phyloP scores from a whole-genome alignment of 2,329 filamentous ascomycete genomes.

The Paecilomyces sp. region DNA sequence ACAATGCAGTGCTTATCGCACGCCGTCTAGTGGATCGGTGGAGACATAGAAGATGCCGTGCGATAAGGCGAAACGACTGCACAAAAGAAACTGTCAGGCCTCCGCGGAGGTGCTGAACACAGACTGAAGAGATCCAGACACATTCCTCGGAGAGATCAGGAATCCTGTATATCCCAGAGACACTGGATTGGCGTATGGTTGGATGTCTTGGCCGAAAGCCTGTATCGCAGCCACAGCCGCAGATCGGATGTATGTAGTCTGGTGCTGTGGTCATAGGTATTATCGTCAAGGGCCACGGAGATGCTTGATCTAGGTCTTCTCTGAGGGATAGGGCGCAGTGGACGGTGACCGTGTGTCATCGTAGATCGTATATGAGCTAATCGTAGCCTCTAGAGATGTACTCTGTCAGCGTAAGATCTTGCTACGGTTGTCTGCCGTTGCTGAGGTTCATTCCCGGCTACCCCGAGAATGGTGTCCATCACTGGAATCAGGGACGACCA shows the following conservation, averaged over 20 bases:
- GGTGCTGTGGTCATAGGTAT: background rate
- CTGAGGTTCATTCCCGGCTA: background rate
- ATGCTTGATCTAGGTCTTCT: background rate
- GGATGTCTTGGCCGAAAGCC: background rate
- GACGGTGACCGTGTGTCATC: background rate
- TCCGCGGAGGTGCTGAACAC: background rate
- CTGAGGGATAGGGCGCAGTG: background rate
- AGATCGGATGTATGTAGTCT: background rate
- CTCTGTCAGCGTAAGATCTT: background rate
- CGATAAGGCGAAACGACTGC: background rate
- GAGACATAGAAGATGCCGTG: background rate
- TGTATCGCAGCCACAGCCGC: background rate
- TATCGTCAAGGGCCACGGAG: background rate
- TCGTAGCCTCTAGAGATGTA: background rate
- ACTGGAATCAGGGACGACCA: conserved; percentile 19
- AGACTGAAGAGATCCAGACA: background rate
- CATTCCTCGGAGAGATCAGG: background rate
- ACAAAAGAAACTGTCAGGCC: background rate
- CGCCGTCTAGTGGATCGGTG: background rate
- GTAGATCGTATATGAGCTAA: background rate
- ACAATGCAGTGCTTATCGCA: background rate
- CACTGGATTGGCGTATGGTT: background rate
- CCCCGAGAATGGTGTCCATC: conserved; percentile 20
- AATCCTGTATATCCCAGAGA: background rate
- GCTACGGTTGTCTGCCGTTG: background rate